A percentile compares a stretch with the other conserved stretches of the same genome.
Evolutionary conservation across 805 yeast genomes (phyloP).

Genomic region (Hyphopichia homilentoma): DNA sequence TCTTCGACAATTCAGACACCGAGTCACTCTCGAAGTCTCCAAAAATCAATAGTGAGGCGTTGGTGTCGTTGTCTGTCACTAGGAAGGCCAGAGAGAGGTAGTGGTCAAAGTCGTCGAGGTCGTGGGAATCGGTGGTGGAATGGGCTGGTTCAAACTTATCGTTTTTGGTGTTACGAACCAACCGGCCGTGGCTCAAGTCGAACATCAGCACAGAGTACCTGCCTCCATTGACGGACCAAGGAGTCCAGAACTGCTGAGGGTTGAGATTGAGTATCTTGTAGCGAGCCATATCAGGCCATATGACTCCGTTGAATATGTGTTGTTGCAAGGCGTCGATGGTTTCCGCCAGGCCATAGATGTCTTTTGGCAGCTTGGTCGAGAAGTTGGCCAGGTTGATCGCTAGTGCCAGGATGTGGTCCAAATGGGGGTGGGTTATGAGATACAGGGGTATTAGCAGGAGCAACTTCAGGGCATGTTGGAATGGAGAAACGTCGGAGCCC

Average conservation of each 20-base stretch:
- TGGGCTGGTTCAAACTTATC: conserved; percentile 19
- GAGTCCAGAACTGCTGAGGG: conserved; percentile 9
- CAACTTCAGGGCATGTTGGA: conserved; percentile 26
- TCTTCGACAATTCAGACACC: conserved; percentile 35
- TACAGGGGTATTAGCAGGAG: conserved; percentile 38
- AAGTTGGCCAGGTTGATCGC: conserved; percentile 68
- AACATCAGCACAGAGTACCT: conserved; percentile 28
- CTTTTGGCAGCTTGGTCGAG: conserved; percentile 25
- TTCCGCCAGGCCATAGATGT: conserved; percentile 48
- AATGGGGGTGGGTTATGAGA: conserved; percentile 75
- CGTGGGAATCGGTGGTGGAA: conserved; percentile 9
- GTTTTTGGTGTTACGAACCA: neutral
- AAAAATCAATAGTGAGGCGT: conserved; percentile 53
- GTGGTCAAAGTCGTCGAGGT: conserved; percentile 4
- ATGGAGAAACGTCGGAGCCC: conserved; percentile 16
- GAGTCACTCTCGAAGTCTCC: conserved; percentile 82
- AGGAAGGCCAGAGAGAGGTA: conserved; percentile 61
- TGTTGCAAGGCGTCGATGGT: conserved; percentile 51
- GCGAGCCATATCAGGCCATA: conserved; percentile 73
- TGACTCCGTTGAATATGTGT: conserved; percentile 64
- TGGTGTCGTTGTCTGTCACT: conserved; percentile 32
- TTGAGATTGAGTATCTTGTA: conserved; percentile 21
- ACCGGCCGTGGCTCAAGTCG: conserved; percentile 32
- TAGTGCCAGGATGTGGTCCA: conserved; percentile 74
- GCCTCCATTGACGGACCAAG: conserved; percentile 12